These are phyloP conservation scores for Clathrospora elynae DNA, from an alignment of 2,329 filamentous ascomycete genomes.

Conservation along the genomic window DNA sequence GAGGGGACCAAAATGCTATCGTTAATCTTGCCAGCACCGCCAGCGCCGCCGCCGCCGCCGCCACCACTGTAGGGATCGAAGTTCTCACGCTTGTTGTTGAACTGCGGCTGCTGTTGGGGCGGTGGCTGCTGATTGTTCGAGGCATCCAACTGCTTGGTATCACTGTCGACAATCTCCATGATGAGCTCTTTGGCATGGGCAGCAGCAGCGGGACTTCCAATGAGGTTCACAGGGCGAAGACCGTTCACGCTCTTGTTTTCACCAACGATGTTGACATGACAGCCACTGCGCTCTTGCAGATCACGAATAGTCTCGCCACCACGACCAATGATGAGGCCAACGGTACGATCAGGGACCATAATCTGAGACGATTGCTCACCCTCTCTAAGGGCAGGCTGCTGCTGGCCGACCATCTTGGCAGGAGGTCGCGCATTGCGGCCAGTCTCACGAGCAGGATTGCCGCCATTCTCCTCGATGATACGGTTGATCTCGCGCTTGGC, in stretches of 20 bases:
- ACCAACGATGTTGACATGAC: slow-evolving; percentile 92
- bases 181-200: slow-evolving; percentile 83
- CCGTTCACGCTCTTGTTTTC: slow-evolving; percentile 93
- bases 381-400: slow-evolving; percentile 65
- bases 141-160: slow-evolving; percentile 62
- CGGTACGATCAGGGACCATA: slow-evolving; percentile 92
- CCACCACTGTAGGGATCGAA: slow-evolving; percentile 52
- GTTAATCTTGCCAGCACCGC: slow-evolving; percentile 67
- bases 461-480: slow-evolving; percentile 85
- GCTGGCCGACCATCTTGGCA: slow-evolving; percentile 45
- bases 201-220: slow-evolving; percentile 76
- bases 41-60: slow-evolving; percentile 39
- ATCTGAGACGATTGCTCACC: slow-evolving; percentile 88
- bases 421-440: slow-evolving; percentile 48
- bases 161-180: slow-evolving; percentile 92
- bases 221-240: slow-evolving; percentile 85
- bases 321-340: slow-evolving; percentile 91
- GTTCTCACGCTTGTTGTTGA: slow-evolving; percentile 43
- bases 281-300: slow-evolving; percentile 88
- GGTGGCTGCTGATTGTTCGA: slow-evolving; percentile 20
- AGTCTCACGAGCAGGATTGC: slow-evolving; percentile 52
- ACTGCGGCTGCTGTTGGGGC: slow-evolving; percentile 24
- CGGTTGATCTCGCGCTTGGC: slow-evolving; percentile 83
- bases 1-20: slow-evolving; percentile 86
- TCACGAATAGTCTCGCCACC: slow-evolving; percentile 92